These are phyloP conservation scores for Mangifera indica DNA, from an alignment of 345 rosid species.

Conservation along the genomic window DNA sequence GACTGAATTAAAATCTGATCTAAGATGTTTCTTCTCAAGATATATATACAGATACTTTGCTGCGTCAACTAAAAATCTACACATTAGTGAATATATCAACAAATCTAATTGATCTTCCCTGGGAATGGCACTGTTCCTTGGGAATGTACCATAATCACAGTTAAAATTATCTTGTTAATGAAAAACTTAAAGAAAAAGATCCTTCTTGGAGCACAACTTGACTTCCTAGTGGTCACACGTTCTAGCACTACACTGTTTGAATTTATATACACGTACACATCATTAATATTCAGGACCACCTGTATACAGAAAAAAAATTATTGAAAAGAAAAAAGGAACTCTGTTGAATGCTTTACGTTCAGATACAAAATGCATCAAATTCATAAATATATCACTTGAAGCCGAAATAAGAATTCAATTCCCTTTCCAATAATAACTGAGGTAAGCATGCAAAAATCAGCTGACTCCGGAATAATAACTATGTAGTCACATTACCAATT, in stretches of 20 bases:
- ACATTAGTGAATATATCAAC: no score
- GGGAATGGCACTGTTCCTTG: no score
- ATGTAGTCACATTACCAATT: slow-evolving; percentile 37
- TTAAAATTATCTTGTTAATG: no score
- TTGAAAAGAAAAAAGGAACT: no score
- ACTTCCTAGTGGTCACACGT: no score
- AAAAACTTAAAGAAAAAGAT: no score
- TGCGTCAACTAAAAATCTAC: no score
- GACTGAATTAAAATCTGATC: neutral
- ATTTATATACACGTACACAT: no score
- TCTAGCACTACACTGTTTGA: no score
- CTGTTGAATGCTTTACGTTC: neutral
- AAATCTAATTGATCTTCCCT: no score
- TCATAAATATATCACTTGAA: neutral
- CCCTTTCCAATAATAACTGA: neutral
- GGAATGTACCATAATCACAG: no score
- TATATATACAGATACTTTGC: neutral
- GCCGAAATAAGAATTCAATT: neutral
- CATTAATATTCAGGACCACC: neutral
- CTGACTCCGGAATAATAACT: neutral
- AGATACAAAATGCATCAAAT: neutral
- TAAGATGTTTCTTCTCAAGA: neutral
- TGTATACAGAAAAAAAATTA: neutral
- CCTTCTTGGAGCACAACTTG: no score
- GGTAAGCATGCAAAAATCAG: neutral